Base-by-base conservation (phyloP, 2,329 filamentous ascomycete genomes). In the Penicillium sp. region DNA sequence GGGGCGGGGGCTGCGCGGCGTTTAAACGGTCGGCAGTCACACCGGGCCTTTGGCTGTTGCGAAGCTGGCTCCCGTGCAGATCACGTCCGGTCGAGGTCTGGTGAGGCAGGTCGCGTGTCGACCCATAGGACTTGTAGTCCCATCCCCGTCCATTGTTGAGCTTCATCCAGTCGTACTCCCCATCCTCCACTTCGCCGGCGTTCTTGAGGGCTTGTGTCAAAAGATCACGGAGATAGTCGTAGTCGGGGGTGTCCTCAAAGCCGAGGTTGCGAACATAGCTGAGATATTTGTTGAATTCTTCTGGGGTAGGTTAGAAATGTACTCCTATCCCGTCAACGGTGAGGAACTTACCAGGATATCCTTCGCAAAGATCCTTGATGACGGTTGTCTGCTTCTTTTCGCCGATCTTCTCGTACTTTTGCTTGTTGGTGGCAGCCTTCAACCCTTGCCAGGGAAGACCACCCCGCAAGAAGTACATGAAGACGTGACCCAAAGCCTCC, bases 81-180 rank as follows among this genome's bases (percentile, higher is more conserved):
- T 95, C 89, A 72, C 88, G 85, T 62, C 87, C 84, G 54, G 90
- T 94, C 37, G 87, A 82, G 67, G 90, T 89, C 55, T 85, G 87
- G 61, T 86, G 77, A 22, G 18, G 35, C 50, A 89, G 89, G 67
- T 85, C 80, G 74, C 88, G 87, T 87, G 85, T 61, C 18, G 81
- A 80, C 40, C 81, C 76, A 63, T 85, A 82, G 50, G 78, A 74
- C 66, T 86, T 86, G 69, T 84, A 87, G 72, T 95, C 89, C 88
- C 88, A 95, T 54, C 89, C 89, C 73, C 95, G 93, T 59, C 85
- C 85, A 73, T 89, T 88, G 76, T 89, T 93, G 60, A 95, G 78
- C 79, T 95, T 96, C 89, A 97, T 95, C 93, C 93, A 98, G 74
- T 98, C 93, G 70, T 97, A 98, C 69, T 97, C 91, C 64, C 93